These are phyloP conservation scores for Boletus fagicola DNA, from an alignment of 768 basidiomycete genomes.

Conservation along the genomic window DNA sequence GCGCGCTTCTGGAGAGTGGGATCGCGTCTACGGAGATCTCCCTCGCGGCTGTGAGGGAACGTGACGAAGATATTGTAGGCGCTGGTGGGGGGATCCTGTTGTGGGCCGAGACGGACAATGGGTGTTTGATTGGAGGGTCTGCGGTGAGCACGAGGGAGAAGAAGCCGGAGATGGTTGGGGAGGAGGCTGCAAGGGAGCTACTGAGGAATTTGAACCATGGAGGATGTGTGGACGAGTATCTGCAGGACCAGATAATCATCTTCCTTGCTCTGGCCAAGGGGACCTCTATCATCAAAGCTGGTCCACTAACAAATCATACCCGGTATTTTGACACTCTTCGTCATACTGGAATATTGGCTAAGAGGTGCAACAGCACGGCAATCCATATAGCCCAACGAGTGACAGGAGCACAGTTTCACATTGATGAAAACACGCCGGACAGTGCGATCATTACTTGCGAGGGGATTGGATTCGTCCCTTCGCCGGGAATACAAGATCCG, in stretches of 20 bases:
- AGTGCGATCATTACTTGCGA: slow-evolving; percentile 53
- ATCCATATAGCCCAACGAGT: slow-evolving; percentile 72
- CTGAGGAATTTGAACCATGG: slow-evolving; percentile 56
- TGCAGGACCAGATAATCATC: slow-evolving; percentile 77
- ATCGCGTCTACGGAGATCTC: slow-evolving; percentile 17
- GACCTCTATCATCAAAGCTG: slow-evolving; percentile 52
- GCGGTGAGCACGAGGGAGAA: slow-evolving; percentile 56
- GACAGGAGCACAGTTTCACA: slow-evolving; percentile 61
- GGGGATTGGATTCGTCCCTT: slow-evolving; percentile 57
- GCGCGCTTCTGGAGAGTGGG: slow-evolving; percentile 42
- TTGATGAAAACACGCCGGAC: slow-evolving; percentile 44
- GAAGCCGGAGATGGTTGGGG: slow-evolving; percentile 48
- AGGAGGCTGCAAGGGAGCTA: slow-evolving; percentile 59
- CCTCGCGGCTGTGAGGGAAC: slow-evolving; percentile 48
- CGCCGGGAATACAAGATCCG: neutral
- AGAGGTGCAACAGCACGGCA: slow-evolving; percentile 46
- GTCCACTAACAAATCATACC: slow-evolving; percentile 67
- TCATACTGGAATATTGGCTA: neutral
- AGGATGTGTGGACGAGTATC: slow-evolving; percentile 69
- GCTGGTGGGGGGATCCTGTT: slow-evolving; percentile 70
- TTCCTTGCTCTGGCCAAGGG: slow-evolving; percentile 74
- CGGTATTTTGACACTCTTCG: slow-evolving; percentile 38
- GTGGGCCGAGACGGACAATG: slow-evolving; percentile 70
- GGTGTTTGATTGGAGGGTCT: slow-evolving; percentile 67
- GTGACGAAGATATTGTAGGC: slow-evolving; percentile 46